Percentiles rank a stretch among this genome's conserved stretches.
Conservation (phyloP, 495 filamentous ascomycete genomes). For the Melanomma pulvis-pyrius region DNA sequence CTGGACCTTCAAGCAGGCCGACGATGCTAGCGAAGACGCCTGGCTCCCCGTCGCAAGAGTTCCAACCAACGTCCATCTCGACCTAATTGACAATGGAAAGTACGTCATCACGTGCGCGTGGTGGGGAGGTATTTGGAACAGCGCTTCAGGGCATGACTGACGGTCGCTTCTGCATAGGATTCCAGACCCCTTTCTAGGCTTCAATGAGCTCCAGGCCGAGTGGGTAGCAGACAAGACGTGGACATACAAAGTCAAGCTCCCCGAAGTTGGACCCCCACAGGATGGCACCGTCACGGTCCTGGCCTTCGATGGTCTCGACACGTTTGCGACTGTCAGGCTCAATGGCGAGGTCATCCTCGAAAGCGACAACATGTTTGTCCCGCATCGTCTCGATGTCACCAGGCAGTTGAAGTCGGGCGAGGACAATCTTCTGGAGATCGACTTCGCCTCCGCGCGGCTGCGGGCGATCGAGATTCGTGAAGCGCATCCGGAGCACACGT, state of each 20-base stretch:
- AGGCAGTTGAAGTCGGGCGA: conserved; percentile 29
- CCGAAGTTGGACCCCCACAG: conserved; percentile 2
- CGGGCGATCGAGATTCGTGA: conserved; percentile 43
- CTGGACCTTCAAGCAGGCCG: conserved; percentile 45
- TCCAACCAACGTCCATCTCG: conserved; percentile 47
- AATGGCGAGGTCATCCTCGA: conserved; percentile 43
- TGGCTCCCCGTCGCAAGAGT: conserved; percentile 44
- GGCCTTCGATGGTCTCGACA: conserved; percentile 48
- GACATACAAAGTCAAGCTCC: conserved; percentile 43
- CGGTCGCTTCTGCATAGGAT: conserved; percentile 36
- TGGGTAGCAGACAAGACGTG: conserved; percentile 46
- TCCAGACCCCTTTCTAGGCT: conserved; percentile 46
- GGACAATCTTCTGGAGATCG: conserved; percentile 43
- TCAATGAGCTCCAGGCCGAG: conserved; percentile 45
- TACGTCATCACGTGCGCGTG: conserved; percentile 33
- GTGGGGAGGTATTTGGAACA: conserved; percentile 23
- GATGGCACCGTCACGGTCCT: conserved; percentile 37
- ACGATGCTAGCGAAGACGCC: conserved; percentile 32
- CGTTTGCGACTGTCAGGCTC: conserved; percentile 46
- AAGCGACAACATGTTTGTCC: conserved; percentile 48
- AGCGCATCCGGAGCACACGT: conserved; percentile 46
- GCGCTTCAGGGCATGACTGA: conserved; percentile 24
- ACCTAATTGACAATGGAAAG: conserved; percentile 45
- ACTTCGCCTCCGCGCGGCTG: conserved; percentile 41
- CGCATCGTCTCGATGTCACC: conserved; percentile 45